Evolutionary conservation across 2,329 filamentous ascomycete genomes (phyloP), one percentile per base, ranked within the genome.

Genomic region (Ophiocordyceps sinensis): DNA sequence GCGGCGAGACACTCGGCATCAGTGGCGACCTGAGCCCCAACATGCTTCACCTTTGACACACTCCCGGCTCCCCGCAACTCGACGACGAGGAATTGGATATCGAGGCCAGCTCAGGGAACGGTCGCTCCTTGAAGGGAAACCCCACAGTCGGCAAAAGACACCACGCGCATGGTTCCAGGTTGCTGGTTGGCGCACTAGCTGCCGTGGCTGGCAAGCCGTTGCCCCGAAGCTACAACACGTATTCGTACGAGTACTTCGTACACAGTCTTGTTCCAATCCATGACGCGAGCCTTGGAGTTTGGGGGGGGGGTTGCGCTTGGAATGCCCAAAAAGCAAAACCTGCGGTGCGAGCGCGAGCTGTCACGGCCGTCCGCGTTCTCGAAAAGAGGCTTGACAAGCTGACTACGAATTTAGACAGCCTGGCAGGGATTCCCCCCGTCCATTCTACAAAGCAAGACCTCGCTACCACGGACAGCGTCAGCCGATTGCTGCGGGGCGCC

Each of bases 361-460:
- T 54, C 52, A 54, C 42, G 50, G 47, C 43, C 31, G 40, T 23
- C 17, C 34, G 15, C 34, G 12, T 11, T 11, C 32, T 34, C n/a
- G 34, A 21, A 36, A 36, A n/a, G 17, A 36, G 17, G 34, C 34
- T 36, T 23, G 34, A 21, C 15, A 12, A 23, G 34, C 34, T 36
- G 34, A 36, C 34, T 21, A 36, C 9, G 32, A 34, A 34, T 34
- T 34, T 34, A 34, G 32, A 34, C 13, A 15, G 8, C 6, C 13
- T 17, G 32, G 32, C 14, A 17, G 12, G 14, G 14, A 13, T 17
- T 9, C n/a, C 32, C 14, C 32, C 32, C 32, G 4, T 34, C 15
- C 23, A 23, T 4, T 23, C 7, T 23, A 23, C 23, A 23, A 23
- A 23, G 23, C 23, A 23, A 23, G 23, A 7, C 23, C 23, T 23